Percentiles rank a stretch among this genome's conserved stretches.
These are phyloP conservation scores for Russula vinacea DNA, from an alignment of 768 basidiomycete genomes.

Conservation along the genomic window DNA sequence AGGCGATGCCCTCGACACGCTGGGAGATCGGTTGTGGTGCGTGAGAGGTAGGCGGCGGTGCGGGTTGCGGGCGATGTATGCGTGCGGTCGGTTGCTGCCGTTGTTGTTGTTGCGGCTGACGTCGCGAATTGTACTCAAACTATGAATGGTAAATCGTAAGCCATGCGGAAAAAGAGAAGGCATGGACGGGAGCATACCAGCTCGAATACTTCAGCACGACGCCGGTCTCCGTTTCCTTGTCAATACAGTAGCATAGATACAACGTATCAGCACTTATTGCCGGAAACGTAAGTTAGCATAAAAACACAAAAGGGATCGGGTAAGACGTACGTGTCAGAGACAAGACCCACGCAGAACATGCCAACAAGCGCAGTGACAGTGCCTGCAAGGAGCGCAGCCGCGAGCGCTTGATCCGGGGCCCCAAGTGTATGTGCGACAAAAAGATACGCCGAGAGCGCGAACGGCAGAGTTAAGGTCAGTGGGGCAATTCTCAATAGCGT, in stretches of 20 bases:
- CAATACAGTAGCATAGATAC: slow-evolving; percentile 67
- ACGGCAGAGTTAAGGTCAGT: slow-evolving; percentile 75
- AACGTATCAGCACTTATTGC: slow-evolving; percentile 54
- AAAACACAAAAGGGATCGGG: background rate
- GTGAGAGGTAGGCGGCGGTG: slow-evolving; percentile 9
- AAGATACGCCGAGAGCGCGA: slow-evolving; percentile 77
- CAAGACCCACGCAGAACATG: slow-evolving; percentile 75
- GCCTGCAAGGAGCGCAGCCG: slow-evolving; percentile 73
- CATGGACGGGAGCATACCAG: slow-evolving; percentile 43
- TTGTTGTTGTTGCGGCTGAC: slow-evolving; percentile 16
- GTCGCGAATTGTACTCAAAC: slow-evolving; percentile 28
- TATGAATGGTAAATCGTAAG: background rate
- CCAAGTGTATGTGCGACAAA: slow-evolving; percentile 80
- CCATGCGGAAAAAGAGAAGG: background rate
- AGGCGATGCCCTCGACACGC: slow-evolving; percentile 27
- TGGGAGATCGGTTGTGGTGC: slow-evolving; percentile 29
- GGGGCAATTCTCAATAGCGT: slow-evolving; percentile 75
- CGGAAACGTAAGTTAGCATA: background rate
- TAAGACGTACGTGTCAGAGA: slow-evolving; percentile 64
- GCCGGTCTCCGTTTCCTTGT: slow-evolving; percentile 50
- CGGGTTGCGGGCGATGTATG: slow-evolving; percentile 19
- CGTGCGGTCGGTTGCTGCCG: slow-evolving; percentile 8
- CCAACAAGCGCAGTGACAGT: slow-evolving; percentile 79
- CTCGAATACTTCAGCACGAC: slow-evolving; percentile 51
- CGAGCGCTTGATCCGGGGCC: slow-evolving; percentile 68